Conservation (phyloP, 495 filamentous ascomycete species). For the Cenococcum geophilum region DNA sequence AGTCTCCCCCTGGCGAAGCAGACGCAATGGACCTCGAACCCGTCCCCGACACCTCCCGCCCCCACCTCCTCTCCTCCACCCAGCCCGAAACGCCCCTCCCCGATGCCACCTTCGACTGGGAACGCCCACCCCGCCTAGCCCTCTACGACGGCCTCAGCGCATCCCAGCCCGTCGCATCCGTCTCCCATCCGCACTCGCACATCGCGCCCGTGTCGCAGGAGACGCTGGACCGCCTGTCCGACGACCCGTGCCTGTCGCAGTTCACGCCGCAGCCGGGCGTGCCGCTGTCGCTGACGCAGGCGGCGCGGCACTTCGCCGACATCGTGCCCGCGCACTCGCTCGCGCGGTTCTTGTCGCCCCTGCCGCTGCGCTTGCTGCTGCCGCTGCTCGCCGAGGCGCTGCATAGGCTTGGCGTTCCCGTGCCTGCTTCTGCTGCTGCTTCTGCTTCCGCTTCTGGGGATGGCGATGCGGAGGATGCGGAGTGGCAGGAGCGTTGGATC, state of each 20-base stretch:
- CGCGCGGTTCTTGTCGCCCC: slow-evolving; percentile 84
- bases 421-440: slow-evolving; percentile 50
- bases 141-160: slow-evolving; percentile 41
- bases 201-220: slow-evolving; percentile 27
- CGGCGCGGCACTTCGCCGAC: slow-evolving; percentile 79
- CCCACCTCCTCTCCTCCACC: slow-evolving; percentile 51
- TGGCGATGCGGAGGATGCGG: no score
- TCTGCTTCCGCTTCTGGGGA: no score
- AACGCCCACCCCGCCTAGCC: slow-evolving; percentile 41
- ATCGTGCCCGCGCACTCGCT: slow-evolving; percentile 76
- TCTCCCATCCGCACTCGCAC: slow-evolving; percentile 28
- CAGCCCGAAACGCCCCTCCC: slow-evolving; percentile 70
- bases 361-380: slow-evolving; percentile 69
- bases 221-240: slow-evolving; percentile 60
- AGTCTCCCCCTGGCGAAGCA: slow-evolving; percentile 34
- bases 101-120: slow-evolving; percentile 72
- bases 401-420: slow-evolving; percentile 73
- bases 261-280: slow-evolving; percentile 75
- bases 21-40: slow-evolving; percentile 46
- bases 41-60: slow-evolving; percentile 23
- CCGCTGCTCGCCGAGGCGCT: slow-evolving; percentile 74
- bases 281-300: slow-evolving; percentile 75
- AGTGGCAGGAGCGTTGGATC: slow-evolving; percentile 47
- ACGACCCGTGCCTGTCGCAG: slow-evolving; percentile 88
- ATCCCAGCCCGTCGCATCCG: slow-evolving; percentile 41